phyloP scores from a whole-genome alignment of 2,329 filamentous ascomycete species.

The Neopestalotiopsis clavispora region DNA sequence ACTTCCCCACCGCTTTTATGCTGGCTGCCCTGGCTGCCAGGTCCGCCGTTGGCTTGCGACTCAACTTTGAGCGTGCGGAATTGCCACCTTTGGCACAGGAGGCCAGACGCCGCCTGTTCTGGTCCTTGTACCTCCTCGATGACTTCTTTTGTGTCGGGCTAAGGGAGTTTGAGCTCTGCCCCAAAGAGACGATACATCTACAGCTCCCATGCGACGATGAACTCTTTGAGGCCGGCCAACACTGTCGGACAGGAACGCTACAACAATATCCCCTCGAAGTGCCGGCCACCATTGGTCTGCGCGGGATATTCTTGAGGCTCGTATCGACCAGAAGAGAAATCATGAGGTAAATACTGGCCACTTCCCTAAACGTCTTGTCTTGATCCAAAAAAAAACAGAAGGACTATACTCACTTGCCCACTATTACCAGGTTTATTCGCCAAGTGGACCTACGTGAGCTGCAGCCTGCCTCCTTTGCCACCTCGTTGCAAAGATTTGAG shows the following conservation, averaged over 20 bases:
- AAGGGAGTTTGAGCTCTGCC: constrained; percentile 46
- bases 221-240: constrained; percentile 32
- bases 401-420: constrained; percentile 6
- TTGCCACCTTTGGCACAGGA: constrained; percentile 41
- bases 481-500: constrained; percentile 31
- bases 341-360: constrained; percentile 29
- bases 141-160: constrained; percentile 46
- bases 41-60: constrained; percentile 41
- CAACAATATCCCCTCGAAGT: constrained; percentile 24
- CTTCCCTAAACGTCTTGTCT: not conserved
- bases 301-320: constrained; percentile 30
- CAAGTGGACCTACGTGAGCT: constrained; percentile 33
- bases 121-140: constrained; percentile 46
- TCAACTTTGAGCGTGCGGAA: constrained; percentile 44
- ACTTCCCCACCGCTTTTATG: constrained; percentile 41
- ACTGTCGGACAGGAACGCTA: constrained; percentile 28
- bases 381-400: not conserved
- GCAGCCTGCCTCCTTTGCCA: constrained; percentile 27
- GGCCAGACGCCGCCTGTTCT: constrained; percentile 43
- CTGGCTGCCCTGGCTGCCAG: constrained; percentile 40
- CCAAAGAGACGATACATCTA: constrained; percentile 43
- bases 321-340: constrained; percentile 31
- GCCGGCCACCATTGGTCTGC: constrained; percentile 25
- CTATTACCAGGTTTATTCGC: constrained; percentile 30
- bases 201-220: constrained; percentile 41